Base-by-base conservation (phyloP, 2,329 filamentous ascomycete species). In the Trichoderma polysporum region DNA sequence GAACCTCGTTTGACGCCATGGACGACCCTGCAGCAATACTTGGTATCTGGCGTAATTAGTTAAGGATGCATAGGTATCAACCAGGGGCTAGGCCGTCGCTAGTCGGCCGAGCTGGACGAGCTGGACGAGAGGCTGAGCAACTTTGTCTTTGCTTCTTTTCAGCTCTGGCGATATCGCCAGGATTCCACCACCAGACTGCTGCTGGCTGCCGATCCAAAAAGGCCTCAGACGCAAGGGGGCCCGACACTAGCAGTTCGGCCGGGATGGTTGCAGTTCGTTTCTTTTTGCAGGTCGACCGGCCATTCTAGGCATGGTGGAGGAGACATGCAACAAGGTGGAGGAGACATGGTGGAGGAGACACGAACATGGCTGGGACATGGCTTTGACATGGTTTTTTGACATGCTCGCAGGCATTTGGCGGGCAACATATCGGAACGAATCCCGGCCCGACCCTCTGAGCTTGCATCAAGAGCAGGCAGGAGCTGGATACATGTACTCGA, bases 391-490 rank as follows among this genome's bases (percentile, higher is more conserved):
- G 39, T 4, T 41, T 45, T 22, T 41, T 45, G 60, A 56, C 29
- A 45, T 29, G 58, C 41, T 50, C 45, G 45, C 22, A 50, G 58
- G 54, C 35, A 57, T 31, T 41, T 41, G 33, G 58, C 29, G 19
- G 29, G 27, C 64, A 37, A 33, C 64, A 56, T 41, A 60, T 66
- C 64, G 64, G 64, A 61, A 66, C 15, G 47, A 66, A 45, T 61
- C 45, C 64, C 64, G 64, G 64, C 27, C 64, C 56, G 56, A 25
- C 33, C 53, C 47, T 53, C 53, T 58, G 33, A 62, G 59, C 33
- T 8, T 19, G 27, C 60, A 64, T 56, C 37, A 9, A 8, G 49
- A 31, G 13, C 8, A 37, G 47, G 33, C 22, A 59, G 52, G 33
- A 57, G 62, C 52, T 17, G 33, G 31, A 19, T 25, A 57, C 31